phyloP scores from a whole-genome alignment of 2,329 filamentous ascomycete genomes.

The Mycosphaerella sp. region DNA sequence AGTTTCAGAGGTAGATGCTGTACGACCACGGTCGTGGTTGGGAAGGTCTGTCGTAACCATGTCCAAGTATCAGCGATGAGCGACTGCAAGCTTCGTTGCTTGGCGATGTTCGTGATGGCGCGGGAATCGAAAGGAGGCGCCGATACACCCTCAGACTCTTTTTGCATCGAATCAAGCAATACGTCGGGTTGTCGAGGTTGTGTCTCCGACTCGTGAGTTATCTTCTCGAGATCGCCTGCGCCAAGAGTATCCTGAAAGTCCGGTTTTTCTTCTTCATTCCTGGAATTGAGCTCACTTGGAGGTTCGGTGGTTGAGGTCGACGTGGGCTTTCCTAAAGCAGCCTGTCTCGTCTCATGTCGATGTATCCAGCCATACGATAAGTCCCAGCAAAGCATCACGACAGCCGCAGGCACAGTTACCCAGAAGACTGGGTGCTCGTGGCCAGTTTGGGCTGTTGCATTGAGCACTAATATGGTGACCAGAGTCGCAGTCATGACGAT shows the following conservation, averaged over 20 bases:
- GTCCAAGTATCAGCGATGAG: slow-evolving; percentile 41
- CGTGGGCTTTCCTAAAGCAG: slow-evolving; percentile 49
- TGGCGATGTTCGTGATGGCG: slow-evolving; percentile 9
- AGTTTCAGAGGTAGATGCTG: slow-evolving; percentile 61
- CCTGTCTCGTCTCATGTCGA: slow-evolving; percentile 56
- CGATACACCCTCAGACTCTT: neutral
- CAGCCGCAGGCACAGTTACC: slow-evolving; percentile 62
- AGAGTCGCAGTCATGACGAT: slow-evolving; percentile 62
- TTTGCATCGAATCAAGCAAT: neutral
- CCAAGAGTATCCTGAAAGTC: neutral
- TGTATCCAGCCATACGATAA: slow-evolving; percentile 57
- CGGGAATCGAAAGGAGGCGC: neutral
- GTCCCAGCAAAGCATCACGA: slow-evolving; percentile 65
- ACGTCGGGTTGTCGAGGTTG: neutral
- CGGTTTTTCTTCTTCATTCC: neutral
- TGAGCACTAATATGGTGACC: slow-evolving; percentile 59
- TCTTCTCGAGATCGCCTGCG: neutral
- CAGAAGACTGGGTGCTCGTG: slow-evolving; percentile 57
- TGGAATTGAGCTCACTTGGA: slow-evolving; percentile 32
- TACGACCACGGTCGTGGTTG: slow-evolving; percentile 60
- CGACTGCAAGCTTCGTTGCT: slow-evolving; percentile 48
- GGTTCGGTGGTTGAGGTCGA: slow-evolving; percentile 44
- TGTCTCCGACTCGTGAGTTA: neutral
- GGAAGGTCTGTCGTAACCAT: slow-evolving; percentile 66
- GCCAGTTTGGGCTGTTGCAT: slow-evolving; percentile 51